Base-by-base conservation (phyloP, 805 yeast genomes). In the Saturnispora mendoncae region DNA sequence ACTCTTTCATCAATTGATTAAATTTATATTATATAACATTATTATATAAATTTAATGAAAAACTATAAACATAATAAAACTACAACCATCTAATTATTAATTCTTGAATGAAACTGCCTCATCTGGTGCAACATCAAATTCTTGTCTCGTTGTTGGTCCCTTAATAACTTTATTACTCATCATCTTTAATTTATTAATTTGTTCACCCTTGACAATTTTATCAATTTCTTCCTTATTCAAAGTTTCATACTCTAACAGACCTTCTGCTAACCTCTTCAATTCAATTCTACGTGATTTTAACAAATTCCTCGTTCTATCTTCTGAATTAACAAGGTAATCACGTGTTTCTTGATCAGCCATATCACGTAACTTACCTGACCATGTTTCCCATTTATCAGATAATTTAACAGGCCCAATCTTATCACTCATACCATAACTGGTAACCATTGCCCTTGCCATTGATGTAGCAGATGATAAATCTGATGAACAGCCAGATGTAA, bases 361-460 rank as follows among this genome's bases (percentile, higher is more conserved):
- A 57, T 86, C 92, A 49, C 94, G 72, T 38, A 94, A 72, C 51
- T 78, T 76, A 12, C 90, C 83, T 2, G 96, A 86, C 98, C 98
- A 92, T 33, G 83, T 76, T 51, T 80, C 87, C 97, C 97, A 90
- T 55, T 84, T 79, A 54, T 87, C 96, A 36, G 90, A 74, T 37
- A 92, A 69, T 56, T 78, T 78, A 21, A 92, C 85, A 6, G 98
- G 98, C 2, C 99, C 98, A 43, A 92, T 84, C 43, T 72, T 76
- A 39, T 84, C 88, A 49, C 92, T 80, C 98, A 92, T 92, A 57
- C 99, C 99, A 58, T 84, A 92, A 38, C 86, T 79, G 0, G 95
- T 86, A 31, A 92, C 95, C 97, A 92, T 92, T 6, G 95, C 94
- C 55, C 95, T 73, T 2, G 98, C 98, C 43, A 86, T 87, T 43